Percentiles rank a stretch among this genome's conserved stretches.
These are phyloP conservation scores for Sapria himalayana DNA, from an alignment of 345 rosid genomes.

Conservation along the genomic window DNA sequence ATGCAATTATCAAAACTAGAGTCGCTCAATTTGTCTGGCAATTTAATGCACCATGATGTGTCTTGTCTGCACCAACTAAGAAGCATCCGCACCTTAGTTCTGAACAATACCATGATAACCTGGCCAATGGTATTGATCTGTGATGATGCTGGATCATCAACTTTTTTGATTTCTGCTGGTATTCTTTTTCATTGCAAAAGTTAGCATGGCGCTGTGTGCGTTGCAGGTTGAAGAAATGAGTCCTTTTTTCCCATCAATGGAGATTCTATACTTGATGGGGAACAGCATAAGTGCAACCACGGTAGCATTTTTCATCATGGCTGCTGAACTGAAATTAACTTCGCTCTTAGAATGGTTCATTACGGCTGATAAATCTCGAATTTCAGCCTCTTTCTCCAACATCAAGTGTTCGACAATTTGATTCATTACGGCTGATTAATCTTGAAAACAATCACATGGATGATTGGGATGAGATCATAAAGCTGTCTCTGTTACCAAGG, in stretches of 20 bases:
- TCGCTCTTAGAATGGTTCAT: no score
- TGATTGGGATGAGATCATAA: conserved; percentile 69
- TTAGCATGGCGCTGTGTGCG: no score
- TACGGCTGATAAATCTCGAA: no score
- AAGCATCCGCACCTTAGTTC: conserved; percentile 44
- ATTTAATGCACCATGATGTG: conserved; percentile 27
- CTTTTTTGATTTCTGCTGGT: no score
- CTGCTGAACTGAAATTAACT: no score
- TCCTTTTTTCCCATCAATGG: conserved; percentile 44
- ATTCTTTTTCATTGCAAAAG: no score
- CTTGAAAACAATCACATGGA: conserved; percentile 64
- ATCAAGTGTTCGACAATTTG: conserved; percentile 30
- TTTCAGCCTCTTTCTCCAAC: conserved; percentile 16
- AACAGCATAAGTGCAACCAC: conserved; percentile 36
- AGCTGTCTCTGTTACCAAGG: conserved; percentile 60
- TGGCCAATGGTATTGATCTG: conserved; percentile 90
- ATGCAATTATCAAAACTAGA: conserved; percentile 45
- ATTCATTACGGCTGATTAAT: conserved; percentile 55
- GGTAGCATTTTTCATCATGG: conserved; percentile 19
- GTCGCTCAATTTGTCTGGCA: conserved; percentile 48
- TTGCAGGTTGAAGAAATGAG: conserved; percentile 54
- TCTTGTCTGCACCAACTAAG: conserved; percentile 28
- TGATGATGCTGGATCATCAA: no score
- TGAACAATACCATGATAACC: conserved; percentile 41
- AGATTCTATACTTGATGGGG: conserved; percentile 85